phyloP scores from a whole-genome alignment of 495 filamentous ascomycete genomes.

The Penicillium diatomitis region DNA sequence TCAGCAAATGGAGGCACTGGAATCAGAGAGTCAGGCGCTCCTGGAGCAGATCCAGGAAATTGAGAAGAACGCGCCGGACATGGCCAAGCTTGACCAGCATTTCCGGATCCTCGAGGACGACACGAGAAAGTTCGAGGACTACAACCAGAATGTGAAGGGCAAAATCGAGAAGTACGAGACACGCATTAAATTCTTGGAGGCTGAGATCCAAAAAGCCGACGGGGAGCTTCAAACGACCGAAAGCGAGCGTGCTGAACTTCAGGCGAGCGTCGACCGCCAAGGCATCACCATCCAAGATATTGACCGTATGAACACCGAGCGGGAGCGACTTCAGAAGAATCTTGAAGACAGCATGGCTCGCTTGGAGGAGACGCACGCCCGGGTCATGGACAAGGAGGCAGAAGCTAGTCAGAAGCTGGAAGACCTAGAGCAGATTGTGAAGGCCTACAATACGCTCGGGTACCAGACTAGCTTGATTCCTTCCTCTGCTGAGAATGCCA shows the following conservation, averaged over 20 bases:
- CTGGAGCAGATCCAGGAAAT: conserved; percentile 80
- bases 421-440: conserved; percentile 75
- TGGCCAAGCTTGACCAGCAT: conserved; percentile 70
- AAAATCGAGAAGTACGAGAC: conserved; percentile 76
- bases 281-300: conserved; percentile 95
- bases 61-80: conserved; percentile 71
- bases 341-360: conserved; percentile 64
- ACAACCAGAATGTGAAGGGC: conserved; percentile 68
- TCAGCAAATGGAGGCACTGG: conserved; percentile 71
- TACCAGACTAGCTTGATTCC: conserved; percentile 92
- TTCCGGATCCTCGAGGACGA: conserved; percentile 86
- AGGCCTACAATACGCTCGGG: conserved; percentile 84
- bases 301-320: conserved; percentile 93
- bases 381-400: conserved; percentile 71
- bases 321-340: conserved; percentile 79
- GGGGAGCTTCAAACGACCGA: conserved; percentile 70
- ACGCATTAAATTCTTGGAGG: conserved; percentile 64
- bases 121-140: conserved; percentile 83
- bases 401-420: conserved; percentile 79
- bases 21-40: conserved; percentile 70
- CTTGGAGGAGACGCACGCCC: conserved; percentile 73
- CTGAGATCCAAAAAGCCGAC: conserved; percentile 70
- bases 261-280: conserved; percentile 78
- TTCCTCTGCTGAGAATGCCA: conserved; percentile 71
- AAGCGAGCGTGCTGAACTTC: conserved; percentile 66